Evolutionary conservation across 163 green algal genomes (phyloP).

Genomic region (Chloromonas sp.): DNA sequence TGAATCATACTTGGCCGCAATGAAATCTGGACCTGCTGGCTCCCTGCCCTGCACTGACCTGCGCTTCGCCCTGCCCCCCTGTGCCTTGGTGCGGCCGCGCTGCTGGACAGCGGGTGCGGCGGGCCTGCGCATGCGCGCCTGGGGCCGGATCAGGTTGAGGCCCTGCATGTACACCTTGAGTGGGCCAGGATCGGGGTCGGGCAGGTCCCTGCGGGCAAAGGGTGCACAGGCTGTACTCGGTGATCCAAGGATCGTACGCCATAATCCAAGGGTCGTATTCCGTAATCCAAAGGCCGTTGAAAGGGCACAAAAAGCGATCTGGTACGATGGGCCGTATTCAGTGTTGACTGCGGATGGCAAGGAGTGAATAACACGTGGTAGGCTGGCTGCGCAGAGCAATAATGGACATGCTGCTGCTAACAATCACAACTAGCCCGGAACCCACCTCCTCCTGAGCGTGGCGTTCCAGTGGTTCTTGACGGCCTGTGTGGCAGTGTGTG

Average conservation of each 20-base stretch:
- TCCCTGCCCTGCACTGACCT: background rate
- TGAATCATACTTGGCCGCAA: no score
- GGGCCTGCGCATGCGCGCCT: background rate
- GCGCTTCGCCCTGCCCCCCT: background rate
- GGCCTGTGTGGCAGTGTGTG: background rate
- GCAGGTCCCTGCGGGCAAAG: background rate
- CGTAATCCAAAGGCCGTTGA: no score
- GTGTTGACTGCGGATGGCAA: no score
- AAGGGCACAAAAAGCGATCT: no score
- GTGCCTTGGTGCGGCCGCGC: background rate
- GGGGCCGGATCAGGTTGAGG: background rate
- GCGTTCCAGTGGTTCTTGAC: slow-evolving; percentile 31
- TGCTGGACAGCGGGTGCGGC: background rate
- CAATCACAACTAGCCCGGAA: background rate
- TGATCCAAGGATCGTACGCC: no score
- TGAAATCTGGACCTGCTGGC: no score
- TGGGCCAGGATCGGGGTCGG: slow-evolving; percentile 5
- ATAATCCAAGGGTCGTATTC: no score
- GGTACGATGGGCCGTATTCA: no score
- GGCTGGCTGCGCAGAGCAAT: background rate
- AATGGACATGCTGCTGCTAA: background rate
- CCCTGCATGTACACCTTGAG: slow-evolving; percentile 13
- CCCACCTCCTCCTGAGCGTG: slow-evolving; percentile 15
- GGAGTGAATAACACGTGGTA: background rate
- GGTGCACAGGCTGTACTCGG: no score